Evolutionary conservation across 805 yeast species (phyloP).

Genomic region (Candida pseudoglaebosa): DNA sequence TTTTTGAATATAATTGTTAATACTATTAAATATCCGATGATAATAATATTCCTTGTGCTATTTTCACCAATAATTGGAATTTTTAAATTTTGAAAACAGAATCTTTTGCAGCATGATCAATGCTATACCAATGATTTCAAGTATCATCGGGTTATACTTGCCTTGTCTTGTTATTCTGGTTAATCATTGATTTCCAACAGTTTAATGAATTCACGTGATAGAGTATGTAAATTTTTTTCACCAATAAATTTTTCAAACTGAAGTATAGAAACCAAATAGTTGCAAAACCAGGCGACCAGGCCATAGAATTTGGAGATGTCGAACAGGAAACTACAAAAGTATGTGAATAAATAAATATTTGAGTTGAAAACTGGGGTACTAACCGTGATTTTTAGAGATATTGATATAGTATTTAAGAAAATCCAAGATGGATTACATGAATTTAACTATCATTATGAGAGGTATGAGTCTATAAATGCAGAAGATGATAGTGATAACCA

Average conservation of each 20-base stretch:
- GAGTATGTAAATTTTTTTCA: slow-evolving; percentile 1
- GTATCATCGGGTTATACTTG: no score
- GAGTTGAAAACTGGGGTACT: background rate
- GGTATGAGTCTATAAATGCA: slow-evolving; percentile 33
- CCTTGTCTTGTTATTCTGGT: no score
- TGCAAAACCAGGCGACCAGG: slow-evolving; percentile 2
- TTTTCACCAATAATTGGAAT: no score
- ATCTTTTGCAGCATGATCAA: no score
- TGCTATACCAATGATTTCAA: no score
- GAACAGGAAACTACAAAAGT: slow-evolving; percentile 35
- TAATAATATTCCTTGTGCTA: background rate
- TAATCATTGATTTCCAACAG: no score
- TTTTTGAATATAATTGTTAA: no score
- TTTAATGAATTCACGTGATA: slow-evolving; percentile 4
- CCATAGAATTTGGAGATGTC: slow-evolving; percentile 16
- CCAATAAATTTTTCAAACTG: no score
- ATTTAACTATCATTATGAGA: slow-evolving; percentile 41
- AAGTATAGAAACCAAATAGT: slow-evolving; percentile 2
- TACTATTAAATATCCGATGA: no score
- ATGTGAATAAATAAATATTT: slow-evolving; percentile 13
- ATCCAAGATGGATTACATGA: slow-evolving; percentile 44
- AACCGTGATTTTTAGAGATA: slow-evolving; percentile 25
- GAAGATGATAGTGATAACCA: slow-evolving; percentile 32
- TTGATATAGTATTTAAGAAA: slow-evolving; percentile 40
- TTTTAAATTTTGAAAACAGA: no score